Evolutionary conservation across 176 grass and related monocot genomes (phyloP).

Genomic region (Cymbopogon citratus): DNA sequence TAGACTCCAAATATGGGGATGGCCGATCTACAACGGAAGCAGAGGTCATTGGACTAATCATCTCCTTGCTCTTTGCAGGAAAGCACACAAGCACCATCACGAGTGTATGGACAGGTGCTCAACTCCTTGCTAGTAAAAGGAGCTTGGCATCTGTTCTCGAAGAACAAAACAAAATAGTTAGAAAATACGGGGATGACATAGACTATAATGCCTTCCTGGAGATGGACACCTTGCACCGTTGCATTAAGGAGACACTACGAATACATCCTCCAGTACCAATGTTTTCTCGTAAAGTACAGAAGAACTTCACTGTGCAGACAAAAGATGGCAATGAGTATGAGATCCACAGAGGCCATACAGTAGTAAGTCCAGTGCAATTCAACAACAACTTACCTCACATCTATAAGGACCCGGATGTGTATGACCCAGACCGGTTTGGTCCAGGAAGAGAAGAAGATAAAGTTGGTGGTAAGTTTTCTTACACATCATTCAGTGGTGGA

Average conservation of each 20-base stretch:
- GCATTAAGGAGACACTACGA: not conserved
- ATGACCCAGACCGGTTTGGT: not conserved
- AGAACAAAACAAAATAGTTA: not conserved
- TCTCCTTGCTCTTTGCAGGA: not conserved
- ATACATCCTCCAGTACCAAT: not conserved
- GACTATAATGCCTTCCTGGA: not conserved
- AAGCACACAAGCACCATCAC: not conserved
- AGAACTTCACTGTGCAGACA: not conserved
- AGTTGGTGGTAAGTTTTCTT: not conserved
- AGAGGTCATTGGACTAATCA: not conserved
- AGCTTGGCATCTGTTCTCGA: not conserved
- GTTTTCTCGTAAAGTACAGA: not conserved
- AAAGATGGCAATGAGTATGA: not conserved
- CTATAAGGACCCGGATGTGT: not conserved
- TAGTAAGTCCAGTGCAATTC: not conserved
- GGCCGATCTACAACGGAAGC: not conserved
- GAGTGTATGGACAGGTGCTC: not conserved
- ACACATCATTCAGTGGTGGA: not conserved
- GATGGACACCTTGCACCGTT: not conserved
- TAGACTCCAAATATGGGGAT: conserved; percentile 37
- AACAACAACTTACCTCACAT: not conserved
- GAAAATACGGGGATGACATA: not conserved
- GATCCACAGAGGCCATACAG: not conserved
- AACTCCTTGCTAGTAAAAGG: not conserved
- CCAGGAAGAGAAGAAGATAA: not conserved